Base-by-base conservation (phyloP, 805 yeast species). In the Ogataea corticis region DNA sequence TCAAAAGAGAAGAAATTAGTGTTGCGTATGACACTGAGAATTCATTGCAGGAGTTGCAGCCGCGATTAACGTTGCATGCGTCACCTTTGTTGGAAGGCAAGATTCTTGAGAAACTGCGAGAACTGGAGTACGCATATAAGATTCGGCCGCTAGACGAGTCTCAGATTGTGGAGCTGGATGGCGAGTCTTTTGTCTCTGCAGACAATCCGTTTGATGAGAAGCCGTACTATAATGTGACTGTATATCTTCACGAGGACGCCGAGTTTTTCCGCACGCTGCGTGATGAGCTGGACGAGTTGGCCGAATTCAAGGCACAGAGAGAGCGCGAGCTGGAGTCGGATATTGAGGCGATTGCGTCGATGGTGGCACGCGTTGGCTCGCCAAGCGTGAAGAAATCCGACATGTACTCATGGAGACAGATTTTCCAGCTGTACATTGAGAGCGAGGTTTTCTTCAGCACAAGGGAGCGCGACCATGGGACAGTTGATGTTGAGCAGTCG, bases 321-420 rank as follows among this genome's bases (percentile, higher is more conserved):
- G 82, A 79, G 47, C 44, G 57, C 4, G 69, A 68, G 35, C 62
- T 82, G 39, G 62, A 71, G 2, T 43, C 41, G 1, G 68, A 72
- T 31, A 79, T 82, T 15, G 70, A 72, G 37, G 49, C 50, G 0
- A 63, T 82, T 10, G 71, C 78, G 2, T 53, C 61, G 12, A 51
- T 60, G 5, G 66, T 81, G 3, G 63, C 72, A 2, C 57, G 64
- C 6, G 62, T 71, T 14, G 59, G 76, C 0, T 56, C 66, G 12
- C 79, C 83, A 0, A 64, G 66, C 30, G 61, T 61, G 35, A 72
- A 69, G 43, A 70, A 67, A 31, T 65, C 73, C 1, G 92, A 85
- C 57, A 66, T 85, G 63, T 82, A 81, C 55, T 69, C 71, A 7
- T 86, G 92, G 92, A 68, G 92, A 46, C 80, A 82, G 55, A 71